Percentiles rank a stretch among this genome's conserved stretches.
phyloP scores from a whole-genome alignment of 129 eudicot species.

The Centrapalus pauciflorus region DNA sequence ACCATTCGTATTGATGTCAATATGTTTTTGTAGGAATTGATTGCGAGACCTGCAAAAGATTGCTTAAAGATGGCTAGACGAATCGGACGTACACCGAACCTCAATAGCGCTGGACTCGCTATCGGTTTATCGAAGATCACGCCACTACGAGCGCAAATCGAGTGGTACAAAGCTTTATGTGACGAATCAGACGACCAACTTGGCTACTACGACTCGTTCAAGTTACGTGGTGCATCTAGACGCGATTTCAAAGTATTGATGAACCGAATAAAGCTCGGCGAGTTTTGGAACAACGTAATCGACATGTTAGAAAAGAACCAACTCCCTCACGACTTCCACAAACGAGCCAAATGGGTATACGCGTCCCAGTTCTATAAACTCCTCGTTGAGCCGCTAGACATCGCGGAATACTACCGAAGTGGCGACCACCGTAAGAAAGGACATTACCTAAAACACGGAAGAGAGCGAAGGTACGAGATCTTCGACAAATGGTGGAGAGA shows the following conservation, averaged over 20 bases:
- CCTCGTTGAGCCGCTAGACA: slow-evolving; percentile 88
- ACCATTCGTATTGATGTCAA: too few relatives aligned
- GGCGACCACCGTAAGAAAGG: slow-evolving; percentile 48
- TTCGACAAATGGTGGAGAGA: slow-evolving; percentile 83
- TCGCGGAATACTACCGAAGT: slow-evolving; percentile 76
- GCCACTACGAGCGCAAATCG: slow-evolving; percentile 72
- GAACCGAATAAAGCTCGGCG: slow-evolving; percentile 54
- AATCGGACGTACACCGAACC: slow-evolving; percentile 70
- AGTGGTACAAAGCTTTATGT: slow-evolving; percentile 80
- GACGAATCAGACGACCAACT: slow-evolving; percentile 67
- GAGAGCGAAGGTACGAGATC: slow-evolving; percentile 50
- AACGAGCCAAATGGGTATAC: slow-evolving; percentile 57
- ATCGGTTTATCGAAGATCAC: slow-evolving; percentile 53
- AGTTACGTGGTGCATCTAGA: slow-evolving; percentile 55
- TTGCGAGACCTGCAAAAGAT: slow-evolving; percentile 40
- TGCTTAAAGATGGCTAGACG: slow-evolving; percentile 68
- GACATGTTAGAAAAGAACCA: slow-evolving; percentile 64
- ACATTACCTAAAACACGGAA: slow-evolving; percentile 63
- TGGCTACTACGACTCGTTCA: slow-evolving; percentile 87
- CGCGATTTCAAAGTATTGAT: slow-evolving; percentile 46
- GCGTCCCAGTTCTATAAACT: slow-evolving; percentile 82
- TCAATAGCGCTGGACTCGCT: slow-evolving; percentile 70
- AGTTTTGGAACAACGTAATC: slow-evolving; percentile 66
- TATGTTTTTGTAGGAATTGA: slow-evolving; percentile 65
- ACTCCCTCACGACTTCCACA: slow-evolving; percentile 83